Percentiles rank a stretch among this genome's conserved stretches.
Evolutionary conservation across 2,329 filamentous ascomycete species (phyloP).

Genomic region (Hirsutella rhossiliensis): DNA sequence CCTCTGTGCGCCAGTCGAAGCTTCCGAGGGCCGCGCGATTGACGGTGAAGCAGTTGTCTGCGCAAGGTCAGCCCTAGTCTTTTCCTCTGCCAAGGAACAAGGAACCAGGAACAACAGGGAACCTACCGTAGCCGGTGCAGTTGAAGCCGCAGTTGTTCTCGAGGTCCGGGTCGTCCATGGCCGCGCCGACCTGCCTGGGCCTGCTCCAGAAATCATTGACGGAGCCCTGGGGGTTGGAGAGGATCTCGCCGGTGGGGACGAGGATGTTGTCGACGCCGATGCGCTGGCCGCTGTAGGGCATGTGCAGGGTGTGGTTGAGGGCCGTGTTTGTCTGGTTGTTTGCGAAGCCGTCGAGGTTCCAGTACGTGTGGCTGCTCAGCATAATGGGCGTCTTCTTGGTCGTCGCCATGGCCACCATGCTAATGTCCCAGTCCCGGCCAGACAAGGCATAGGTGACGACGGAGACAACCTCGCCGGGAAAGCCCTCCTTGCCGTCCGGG

Average conservation of each 20-base stretch:
- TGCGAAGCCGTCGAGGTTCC: constrained; percentile 71
- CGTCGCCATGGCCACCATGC: constrained; percentile 57
- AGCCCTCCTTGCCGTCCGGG: constrained; percentile 60
- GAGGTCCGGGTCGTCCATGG: constrained; percentile 50
- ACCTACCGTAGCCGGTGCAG: constrained; percentile 74
- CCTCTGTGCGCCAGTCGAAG: constrained; percentile 50
- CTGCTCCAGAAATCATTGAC: constrained; percentile 75
- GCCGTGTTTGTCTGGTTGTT: constrained; percentile 55
- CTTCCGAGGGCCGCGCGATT: constrained; percentile 45
- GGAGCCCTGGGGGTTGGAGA: constrained; percentile 52
- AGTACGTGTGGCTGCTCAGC: constrained; percentile 65
- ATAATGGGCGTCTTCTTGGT: constrained; percentile 74
- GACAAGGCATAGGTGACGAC: constrained; percentile 63
- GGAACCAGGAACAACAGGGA: background rate
- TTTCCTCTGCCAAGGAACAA: background rate
- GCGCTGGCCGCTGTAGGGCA: constrained; percentile 62
- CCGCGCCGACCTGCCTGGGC: constrained; percentile 67
- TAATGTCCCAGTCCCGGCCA: constrained; percentile 57
- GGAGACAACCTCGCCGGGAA: constrained; percentile 65
- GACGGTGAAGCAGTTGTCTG: constrained; percentile 57
- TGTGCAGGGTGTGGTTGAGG: constrained; percentile 59
- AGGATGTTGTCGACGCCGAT: constrained; percentile 58
- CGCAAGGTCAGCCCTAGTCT: background rate
- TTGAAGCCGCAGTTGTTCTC: constrained; percentile 64
- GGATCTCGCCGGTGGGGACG: constrained; percentile 64